Percentiles rank a stretch among this genome's conserved stretches.
Evolutionary conservation across 805 yeast species (phyloP).

Genomic region (Jamesozyma spencerorum): DNA sequence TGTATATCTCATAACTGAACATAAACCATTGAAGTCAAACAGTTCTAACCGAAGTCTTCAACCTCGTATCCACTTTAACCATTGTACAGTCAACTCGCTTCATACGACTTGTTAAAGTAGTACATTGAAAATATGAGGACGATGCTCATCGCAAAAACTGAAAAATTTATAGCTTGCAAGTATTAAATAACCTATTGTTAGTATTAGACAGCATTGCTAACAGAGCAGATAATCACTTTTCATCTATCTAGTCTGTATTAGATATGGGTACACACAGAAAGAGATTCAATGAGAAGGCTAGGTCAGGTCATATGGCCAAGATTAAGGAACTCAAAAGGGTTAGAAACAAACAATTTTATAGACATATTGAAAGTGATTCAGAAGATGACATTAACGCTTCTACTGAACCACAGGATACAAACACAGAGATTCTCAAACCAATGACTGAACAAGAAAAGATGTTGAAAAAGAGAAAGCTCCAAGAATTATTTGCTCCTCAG

Average conservation of each 20-base stretch:
- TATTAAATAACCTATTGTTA: not conserved
- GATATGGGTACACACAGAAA: slow-evolving; percentile 73
- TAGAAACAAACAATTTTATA: slow-evolving; percentile 58
- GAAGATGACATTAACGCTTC: slow-evolving; percentile 9
- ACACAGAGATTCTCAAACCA: slow-evolving; percentile 55
- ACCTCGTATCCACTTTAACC: no score
- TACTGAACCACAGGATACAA: slow-evolving; percentile 35
- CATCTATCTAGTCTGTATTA: no score
- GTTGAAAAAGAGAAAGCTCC: slow-evolving; percentile 55
- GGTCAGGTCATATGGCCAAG: slow-evolving; percentile 75
- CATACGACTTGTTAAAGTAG: not conserved
- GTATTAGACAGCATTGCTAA: no score
- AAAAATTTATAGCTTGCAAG: not conserved
- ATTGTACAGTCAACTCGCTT: no score
- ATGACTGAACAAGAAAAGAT: slow-evolving; percentile 53
- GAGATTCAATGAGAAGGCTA: slow-evolving; percentile 77
- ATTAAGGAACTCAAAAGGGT: slow-evolving; percentile 58
- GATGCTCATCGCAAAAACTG: slow-evolving; percentile 7
- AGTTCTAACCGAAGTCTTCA: no score
- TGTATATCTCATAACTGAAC: no score
- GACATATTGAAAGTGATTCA: slow-evolving; percentile 37
- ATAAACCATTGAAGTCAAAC: no score
- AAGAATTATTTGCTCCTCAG: slow-evolving; percentile 47
- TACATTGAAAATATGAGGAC: not conserved
- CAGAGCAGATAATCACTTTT: no score